Conservation (phyloP, 768 basidiomycete genomes). For the Piloderma croceum region DNA sequence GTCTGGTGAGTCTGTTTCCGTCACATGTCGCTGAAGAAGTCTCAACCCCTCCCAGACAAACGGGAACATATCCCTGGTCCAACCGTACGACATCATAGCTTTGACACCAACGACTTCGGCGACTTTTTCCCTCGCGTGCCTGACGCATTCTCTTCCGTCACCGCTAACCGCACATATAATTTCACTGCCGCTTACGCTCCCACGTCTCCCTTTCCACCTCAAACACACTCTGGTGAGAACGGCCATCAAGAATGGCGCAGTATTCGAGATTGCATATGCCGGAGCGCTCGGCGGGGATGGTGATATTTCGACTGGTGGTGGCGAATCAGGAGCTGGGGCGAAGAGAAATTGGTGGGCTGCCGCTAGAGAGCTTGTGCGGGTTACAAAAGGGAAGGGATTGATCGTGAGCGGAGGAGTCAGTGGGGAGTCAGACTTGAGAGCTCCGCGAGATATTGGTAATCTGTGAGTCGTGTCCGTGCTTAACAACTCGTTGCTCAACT, state of each 20-base stretch:
- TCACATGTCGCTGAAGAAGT: not conserved
- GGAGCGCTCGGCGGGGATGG: slow-evolving; percentile 65
- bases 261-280: slow-evolving; percentile 77
- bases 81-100: slow-evolving; percentile 71
- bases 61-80: slow-evolving; percentile 56
- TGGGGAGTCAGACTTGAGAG: slow-evolving; percentile 57
- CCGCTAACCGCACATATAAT: slow-evolving; percentile 78
- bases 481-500: not conserved
- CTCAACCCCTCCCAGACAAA: slow-evolving; percentile 47
- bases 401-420: slow-evolving; percentile 65
- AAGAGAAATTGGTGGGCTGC: slow-evolving; percentile 85
- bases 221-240: slow-evolving; percentile 81
- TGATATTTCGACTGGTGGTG: slow-evolving; percentile 44
- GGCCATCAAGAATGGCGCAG: slow-evolving; percentile 75
- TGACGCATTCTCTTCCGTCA: slow-evolving; percentile 73
- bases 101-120: slow-evolving; percentile 66
- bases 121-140: slow-evolving; percentile 73
- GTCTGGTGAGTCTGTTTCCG: slow-evolving; percentile 46
- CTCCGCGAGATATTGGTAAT: slow-evolving; percentile 70
- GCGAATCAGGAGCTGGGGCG: slow-evolving; percentile 46
- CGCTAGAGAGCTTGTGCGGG: slow-evolving; percentile 69
- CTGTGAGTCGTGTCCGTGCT: slow-evolving; percentile 51
- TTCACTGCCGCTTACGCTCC: slow-evolving; percentile 68
- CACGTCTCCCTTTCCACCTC: slow-evolving; percentile 73
- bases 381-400: slow-evolving; percentile 75